Percentiles rank a stretch among this genome's conserved stretches.
Conservation (phyloP, 1,284 basidiomycete genomes). For the Moniliella sp. region DNA sequence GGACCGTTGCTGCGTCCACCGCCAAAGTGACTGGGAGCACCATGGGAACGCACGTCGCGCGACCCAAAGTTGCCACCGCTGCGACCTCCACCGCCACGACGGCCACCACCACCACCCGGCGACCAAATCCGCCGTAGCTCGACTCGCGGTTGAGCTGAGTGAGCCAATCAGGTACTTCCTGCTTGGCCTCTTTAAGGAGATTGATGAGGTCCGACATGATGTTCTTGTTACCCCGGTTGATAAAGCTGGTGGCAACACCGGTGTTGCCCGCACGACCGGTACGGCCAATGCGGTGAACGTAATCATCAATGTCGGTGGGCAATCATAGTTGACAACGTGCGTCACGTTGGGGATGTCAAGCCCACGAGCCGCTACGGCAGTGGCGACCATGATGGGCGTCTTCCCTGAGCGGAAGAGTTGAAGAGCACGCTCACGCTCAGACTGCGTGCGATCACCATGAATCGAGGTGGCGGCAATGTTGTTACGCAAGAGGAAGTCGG, state of each 20-base stretch:
- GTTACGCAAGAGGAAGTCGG: conserved; percentile 75
- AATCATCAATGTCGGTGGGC: conserved; percentile 82
- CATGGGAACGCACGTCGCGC: conserved; percentile 30
- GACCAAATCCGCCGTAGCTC: conserved; percentile 45
- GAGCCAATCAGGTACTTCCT: conserved; percentile 80
- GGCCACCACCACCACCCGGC: conserved; percentile 39
- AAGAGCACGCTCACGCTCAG: conserved; percentile 84
- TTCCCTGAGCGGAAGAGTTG: conserved; percentile 84
- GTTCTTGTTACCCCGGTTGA: conserved; percentile 40
- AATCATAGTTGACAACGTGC: conserved; percentile 96
- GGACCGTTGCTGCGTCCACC: too few relatives aligned
- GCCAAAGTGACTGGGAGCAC: conserved; percentile 7
- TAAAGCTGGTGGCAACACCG: conserved; percentile 54
- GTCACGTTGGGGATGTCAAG: conserved; percentile 98
- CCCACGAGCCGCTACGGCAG: conserved; percentile 92
- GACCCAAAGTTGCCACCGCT: conserved; percentile 34
- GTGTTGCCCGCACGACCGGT: conserved; percentile 97
- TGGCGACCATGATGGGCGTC: conserved; percentile 89
- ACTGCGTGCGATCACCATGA: conserved; percentile 89
- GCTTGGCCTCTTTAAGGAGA: conserved; percentile 83
- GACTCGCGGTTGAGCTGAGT: conserved; percentile 65
- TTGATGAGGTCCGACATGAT: conserved; percentile 79
- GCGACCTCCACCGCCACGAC: conserved; percentile 41
- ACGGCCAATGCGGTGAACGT: conserved; percentile 47
- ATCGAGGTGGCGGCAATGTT: conserved; percentile 75